A percentile compares a stretch with the other conserved stretches of the same genome.
Conservation (phyloP, 1,284 basidiomycete genomes). For the Tilletia caries region DNA sequence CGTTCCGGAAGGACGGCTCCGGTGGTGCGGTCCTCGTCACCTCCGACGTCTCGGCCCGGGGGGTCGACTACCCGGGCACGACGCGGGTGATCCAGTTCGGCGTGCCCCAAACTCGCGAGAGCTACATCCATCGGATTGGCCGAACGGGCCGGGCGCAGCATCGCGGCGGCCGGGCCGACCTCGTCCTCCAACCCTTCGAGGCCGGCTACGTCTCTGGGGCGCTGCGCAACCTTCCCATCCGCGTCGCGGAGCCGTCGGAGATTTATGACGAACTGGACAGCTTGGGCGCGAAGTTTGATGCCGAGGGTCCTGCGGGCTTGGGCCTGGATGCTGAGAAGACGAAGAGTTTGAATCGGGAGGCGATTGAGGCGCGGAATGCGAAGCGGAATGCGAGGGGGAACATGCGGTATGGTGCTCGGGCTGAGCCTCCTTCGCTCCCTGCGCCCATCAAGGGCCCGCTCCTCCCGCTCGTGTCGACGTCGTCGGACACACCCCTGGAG, state of each 20-base stretch:
- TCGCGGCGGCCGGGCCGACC: conserved; percentile 72
- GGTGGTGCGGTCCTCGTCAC: conserved; percentile 58
- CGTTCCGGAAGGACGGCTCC: conserved; percentile 65
- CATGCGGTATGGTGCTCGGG: not conserved
- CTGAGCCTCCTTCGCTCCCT: not conserved
- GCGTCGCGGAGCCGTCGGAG: conserved; percentile 62
- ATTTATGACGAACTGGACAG: conserved; percentile 60
- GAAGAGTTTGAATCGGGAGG: not conserved
- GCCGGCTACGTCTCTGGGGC: conserved; percentile 67
- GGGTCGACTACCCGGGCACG: conserved; percentile 65
- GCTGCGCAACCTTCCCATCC: conserved; percentile 70
- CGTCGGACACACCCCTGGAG: not conserved
- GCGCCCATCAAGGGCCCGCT: not conserved
- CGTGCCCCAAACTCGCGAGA: conserved; percentile 67
- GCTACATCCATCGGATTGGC: conserved; percentile 88
- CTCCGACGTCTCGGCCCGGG: conserved; percentile 56
- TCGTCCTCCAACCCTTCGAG: conserved; percentile 83
- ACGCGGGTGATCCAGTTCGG: conserved; percentile 92
- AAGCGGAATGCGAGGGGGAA: not conserved
- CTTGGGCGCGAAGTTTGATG: conserved; percentile 62
- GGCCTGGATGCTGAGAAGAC: not conserved
- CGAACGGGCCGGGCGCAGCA: conserved; percentile 75
- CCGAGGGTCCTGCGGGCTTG: conserved; percentile 52
- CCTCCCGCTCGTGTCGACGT: not conserved
- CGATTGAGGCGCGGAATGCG: not conserved